phyloP scores from a whole-genome alignment of 2,329 filamentous ascomycete species.

The Fusarium newnesense region DNA sequence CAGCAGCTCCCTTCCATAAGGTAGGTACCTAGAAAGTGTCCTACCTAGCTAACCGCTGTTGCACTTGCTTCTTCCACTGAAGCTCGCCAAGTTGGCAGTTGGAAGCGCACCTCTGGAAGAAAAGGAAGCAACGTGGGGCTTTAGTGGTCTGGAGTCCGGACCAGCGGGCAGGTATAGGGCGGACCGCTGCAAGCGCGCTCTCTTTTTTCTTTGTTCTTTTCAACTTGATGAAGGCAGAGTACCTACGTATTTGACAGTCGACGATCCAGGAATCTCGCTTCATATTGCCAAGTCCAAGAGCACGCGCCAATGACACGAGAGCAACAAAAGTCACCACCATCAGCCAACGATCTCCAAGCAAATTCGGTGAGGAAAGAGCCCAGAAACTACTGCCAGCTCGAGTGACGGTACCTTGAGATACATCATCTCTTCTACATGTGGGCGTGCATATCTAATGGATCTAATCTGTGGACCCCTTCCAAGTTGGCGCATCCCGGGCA shows the following conservation, averaged over 20 bases:
- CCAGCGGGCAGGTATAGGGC: constrained; percentile 38
- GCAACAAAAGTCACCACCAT: constrained; percentile 6
- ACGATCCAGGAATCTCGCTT: neutral
- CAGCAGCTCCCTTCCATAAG: neutral
- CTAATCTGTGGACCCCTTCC: constrained; percentile 34
- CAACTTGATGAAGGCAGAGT: neutral
- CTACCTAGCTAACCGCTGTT: constrained; percentile 1
- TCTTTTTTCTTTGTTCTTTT: constrained; percentile 12
- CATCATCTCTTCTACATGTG: neutral
- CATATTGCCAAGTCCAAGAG: neutral
- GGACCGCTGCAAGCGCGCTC: constrained; percentile 37
- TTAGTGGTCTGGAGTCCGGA: constrained; percentile 38
- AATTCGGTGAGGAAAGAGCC: constrained; percentile 27
- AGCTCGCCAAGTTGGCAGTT: constrained; percentile 1
- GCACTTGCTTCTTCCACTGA: constrained; percentile 8
- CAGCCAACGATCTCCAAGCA: constrained; percentile 12
- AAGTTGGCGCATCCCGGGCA: constrained; percentile 21
- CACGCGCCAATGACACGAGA: constrained; percentile 1
- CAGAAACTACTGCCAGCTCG: constrained; percentile 10
- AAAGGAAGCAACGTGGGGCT: constrained; percentile 22
- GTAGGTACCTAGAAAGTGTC: neutral
- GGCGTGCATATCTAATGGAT: constrained; percentile 20
- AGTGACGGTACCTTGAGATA: constrained; percentile 23
- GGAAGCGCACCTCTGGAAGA: constrained; percentile 21
- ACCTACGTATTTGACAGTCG: neutral